Evolutionary conservation across 2,329 filamentous ascomycete genomes (phyloP).

Genomic region (Thelonectria olida): DNA sequence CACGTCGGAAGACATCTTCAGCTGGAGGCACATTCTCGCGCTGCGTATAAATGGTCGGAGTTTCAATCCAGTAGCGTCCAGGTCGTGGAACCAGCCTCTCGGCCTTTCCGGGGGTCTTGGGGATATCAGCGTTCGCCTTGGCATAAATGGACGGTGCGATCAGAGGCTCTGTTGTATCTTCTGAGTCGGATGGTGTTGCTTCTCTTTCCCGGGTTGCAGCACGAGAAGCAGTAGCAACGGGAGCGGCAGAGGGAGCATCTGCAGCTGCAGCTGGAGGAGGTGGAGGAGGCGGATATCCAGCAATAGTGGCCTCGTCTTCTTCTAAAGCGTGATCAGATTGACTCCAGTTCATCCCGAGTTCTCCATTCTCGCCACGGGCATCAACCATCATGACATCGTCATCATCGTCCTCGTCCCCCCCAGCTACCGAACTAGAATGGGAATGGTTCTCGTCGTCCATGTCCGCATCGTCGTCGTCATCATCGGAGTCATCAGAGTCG

Average conservation of each 20-base stretch:
- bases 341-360: slow-evolving; percentile 61
- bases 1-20: slow-evolving; percentile 88
- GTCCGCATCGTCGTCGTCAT: slow-evolving; percentile 51
- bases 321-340: slow-evolving; percentile 74
- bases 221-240: slow-evolving; percentile 53
- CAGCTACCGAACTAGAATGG: slow-evolving; percentile 42
- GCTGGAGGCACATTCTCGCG: slow-evolving; percentile 72
- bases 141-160: slow-evolving; percentile 69
- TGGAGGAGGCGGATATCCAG: slow-evolving; percentile 75
- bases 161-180: slow-evolving; percentile 68
- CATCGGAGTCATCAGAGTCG: slow-evolving; percentile 40
- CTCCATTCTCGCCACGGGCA: slow-evolving; percentile 54
- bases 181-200: slow-evolving; percentile 76
- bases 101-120: slow-evolving; percentile 77
- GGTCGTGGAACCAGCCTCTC: slow-evolving; percentile 65
- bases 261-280: slow-evolving; percentile 62
- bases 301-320: slow-evolving; percentile 79
- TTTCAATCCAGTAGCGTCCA: slow-evolving; percentile 86
- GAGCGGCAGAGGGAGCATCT: slow-evolving; percentile 32
- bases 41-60: slow-evolving; percentile 74
- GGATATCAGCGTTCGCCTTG: slow-evolving; percentile 76
- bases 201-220: slow-evolving; percentile 61
- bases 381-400: slow-evolving; percentile 69
- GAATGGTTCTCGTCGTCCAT: slow-evolving; percentile 50
- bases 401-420: slow-evolving; percentile 60